These are phyloP conservation scores for Entophlyctis luteolus DNA, from an alignment of 192 early-diverging fungal genomes.

Conservation along the genomic window DNA sequence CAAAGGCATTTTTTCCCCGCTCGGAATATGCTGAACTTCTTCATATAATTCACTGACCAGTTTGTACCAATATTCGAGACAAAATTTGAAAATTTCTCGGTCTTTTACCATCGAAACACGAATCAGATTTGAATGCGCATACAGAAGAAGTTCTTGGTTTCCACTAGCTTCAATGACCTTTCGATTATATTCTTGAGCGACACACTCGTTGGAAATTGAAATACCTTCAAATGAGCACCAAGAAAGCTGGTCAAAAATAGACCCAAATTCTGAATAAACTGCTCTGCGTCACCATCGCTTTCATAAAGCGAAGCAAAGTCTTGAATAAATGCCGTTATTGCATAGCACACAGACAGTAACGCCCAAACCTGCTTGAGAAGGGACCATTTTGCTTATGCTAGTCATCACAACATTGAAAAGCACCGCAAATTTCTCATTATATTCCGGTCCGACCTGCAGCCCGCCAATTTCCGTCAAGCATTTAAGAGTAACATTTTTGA, in stretches of 20 bases:
- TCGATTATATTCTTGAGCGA: too few relatives aligned
- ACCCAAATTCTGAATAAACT: conserved; percentile 94
- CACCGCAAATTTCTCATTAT: conserved; percentile 80
- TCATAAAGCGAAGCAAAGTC: conserved; percentile 82
- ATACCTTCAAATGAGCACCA: conserved; percentile 76
- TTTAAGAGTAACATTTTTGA: conserved; percentile 90
- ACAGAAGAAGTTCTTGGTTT: conserved; percentile 41
- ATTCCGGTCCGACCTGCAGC: conserved; percentile 74
- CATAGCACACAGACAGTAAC: neutral
- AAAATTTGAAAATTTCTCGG: conserved; percentile 96
- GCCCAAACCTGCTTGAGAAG: conserved; percentile 59
- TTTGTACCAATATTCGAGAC: conserved; percentile 95
- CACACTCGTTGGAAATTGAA: too few relatives aligned
- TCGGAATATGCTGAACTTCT: conserved; percentile 63
- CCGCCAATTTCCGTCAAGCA: conserved; percentile 96
- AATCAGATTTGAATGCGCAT: conserved; percentile 87
- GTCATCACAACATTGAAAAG: conserved; percentile 82
- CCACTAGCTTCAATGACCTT: conserved; percentile 28
- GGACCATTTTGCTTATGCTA: conserved; percentile 65
- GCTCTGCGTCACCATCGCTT: conserved; percentile 84
- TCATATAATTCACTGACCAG: conserved; percentile 88
- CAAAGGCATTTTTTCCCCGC: conserved; percentile 47
- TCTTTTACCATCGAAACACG: conserved; percentile 88
- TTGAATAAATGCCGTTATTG: conserved; percentile 18
- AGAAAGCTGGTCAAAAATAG: conserved; percentile 89